phyloP scores from a whole-genome alignment of 1,284 basidiomycete species.

The Naganishia cerealis region DNA sequence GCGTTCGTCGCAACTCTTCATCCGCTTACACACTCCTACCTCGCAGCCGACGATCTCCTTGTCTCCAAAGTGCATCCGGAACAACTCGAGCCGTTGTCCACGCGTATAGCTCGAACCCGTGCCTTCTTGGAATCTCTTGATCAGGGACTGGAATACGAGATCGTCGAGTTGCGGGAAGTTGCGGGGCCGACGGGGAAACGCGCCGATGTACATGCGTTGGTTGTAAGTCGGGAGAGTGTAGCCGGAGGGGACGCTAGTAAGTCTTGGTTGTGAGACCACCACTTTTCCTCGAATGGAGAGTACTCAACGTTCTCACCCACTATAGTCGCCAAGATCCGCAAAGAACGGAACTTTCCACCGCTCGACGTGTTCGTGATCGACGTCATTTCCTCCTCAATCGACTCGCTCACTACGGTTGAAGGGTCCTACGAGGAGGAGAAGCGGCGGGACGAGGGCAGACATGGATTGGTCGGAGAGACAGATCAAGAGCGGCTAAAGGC shows the following conservation, averaged over 20 bases:
- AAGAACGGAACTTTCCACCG: constrained; percentile 60
- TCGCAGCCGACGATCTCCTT: constrained; percentile 69
- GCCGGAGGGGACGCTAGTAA: constrained; percentile 70
- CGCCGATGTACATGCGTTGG: constrained; percentile 76
- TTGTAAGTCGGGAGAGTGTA: constrained; percentile 82
- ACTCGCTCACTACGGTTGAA: constrained; percentile 49
- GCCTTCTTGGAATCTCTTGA: constrained; percentile 69
- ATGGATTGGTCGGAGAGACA: constrained; percentile 56
- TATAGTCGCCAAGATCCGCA: constrained; percentile 66
- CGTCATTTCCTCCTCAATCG: constrained; percentile 69
- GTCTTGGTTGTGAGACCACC: constrained; percentile 5
- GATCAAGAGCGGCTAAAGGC: constrained; percentile 69
- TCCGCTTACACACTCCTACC: background rate
- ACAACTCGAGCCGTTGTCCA: constrained; percentile 66
- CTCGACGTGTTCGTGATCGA: constrained; percentile 76
- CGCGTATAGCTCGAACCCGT: constrained; percentile 62
- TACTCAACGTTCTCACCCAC: no score
- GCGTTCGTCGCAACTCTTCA: background rate
- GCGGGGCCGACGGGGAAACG: constrained; percentile 85
- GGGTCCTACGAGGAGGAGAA: background rate
- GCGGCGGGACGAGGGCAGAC: background rate
- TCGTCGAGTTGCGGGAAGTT: constrained; percentile 74
- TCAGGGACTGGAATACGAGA: constrained; percentile 61
- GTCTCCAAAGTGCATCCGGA: constrained; percentile 70
- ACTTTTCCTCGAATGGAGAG: constrained; percentile 14